Conservation (phyloP, 2,329 filamentous ascomycete genomes). For the Cytospora piceicola region DNA sequence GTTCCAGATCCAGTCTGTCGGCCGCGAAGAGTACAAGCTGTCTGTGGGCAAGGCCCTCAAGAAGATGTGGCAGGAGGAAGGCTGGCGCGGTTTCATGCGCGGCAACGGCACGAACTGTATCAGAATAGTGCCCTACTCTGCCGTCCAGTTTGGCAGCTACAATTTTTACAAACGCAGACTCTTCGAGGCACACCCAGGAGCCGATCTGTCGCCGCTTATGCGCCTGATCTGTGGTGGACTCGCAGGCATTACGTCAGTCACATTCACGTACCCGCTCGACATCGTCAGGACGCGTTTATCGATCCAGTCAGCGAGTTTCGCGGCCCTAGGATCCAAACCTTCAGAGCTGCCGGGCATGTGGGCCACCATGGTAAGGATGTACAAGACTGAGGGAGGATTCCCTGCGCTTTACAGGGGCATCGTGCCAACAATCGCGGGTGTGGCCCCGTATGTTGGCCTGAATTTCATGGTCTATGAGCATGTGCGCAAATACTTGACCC, state of each 20-base stretch:
- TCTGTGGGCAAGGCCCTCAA: conserved; percentile 84
- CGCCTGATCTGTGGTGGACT: conserved; percentile 88
- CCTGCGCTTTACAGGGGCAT: conserved; percentile 91
- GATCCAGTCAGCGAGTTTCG: conserved; percentile 97
- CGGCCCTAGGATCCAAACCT: conserved; percentile 67
- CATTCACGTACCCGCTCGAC: conserved; percentile 93
- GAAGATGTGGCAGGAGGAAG: conserved; percentile 98
- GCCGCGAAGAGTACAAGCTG: conserved; percentile 89
- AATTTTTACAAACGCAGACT: conserved; percentile 92
- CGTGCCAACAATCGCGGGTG: conserved; percentile 88
- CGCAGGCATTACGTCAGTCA: conserved; percentile 93
- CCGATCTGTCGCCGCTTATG: conserved; percentile 71
- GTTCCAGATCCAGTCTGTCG: conserved; percentile 92
- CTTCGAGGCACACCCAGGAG: conserved; percentile 76
- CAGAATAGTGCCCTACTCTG: conserved; percentile 96
- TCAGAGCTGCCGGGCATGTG: conserved; percentile 89
- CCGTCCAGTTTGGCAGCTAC: conserved; percentile 97
- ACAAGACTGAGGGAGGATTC: conserved; percentile 86
- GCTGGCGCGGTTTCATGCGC: conserved; percentile 95
- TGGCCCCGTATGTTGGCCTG: conserved; percentile 94
- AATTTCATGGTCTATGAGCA: conserved; percentile 99
- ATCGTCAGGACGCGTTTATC: conserved; percentile 95
- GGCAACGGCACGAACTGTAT: conserved; percentile 99
- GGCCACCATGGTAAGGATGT: conserved; percentile 80
- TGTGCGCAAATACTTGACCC: conserved; percentile 80